These are phyloP conservation scores for Rhodomyrtus psidioides DNA, from an alignment of 441 rosid species.

Conservation along the genomic window DNA sequence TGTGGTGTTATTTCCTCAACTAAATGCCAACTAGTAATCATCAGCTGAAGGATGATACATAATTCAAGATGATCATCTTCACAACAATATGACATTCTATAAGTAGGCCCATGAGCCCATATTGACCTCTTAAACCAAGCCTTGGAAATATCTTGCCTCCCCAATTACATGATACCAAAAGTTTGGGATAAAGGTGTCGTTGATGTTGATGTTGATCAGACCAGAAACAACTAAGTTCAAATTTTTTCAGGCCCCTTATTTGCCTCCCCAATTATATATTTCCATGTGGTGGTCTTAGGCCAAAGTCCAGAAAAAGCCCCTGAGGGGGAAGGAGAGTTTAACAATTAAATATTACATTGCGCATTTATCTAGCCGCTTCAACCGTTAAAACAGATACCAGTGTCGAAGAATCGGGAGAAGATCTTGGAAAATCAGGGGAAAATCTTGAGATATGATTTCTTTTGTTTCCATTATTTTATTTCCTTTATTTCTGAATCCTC, in stretches of 20 bases:
- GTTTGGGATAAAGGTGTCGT: too few relatives aligned
- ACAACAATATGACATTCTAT: neutral
- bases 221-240: neutral
- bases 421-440: too few relatives aligned
- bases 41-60: neutral
- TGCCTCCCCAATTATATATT: neutral
- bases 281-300: neutral
- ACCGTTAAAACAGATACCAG: neutral
- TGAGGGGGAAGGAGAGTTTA: neutral
- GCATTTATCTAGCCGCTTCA: neutral
- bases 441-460: too few relatives aligned
- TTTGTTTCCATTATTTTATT: too few relatives aligned
- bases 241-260: neutral
- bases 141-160: neutral
- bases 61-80: neutral
- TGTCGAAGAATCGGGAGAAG: too few relatives aligned
- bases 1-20: neutral
- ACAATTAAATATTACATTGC: neutral
- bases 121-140: neutral
- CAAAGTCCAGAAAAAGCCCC: neutral
- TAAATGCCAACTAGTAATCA: neutral
- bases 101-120: neutral
- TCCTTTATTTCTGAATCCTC: too few relatives aligned
- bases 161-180: too few relatives aligned
- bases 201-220: too few relatives aligned